A percentile compares a stretch with the other conserved stretches of the same genome.
Evolutionary conservation across 2,329 filamentous ascomycete species (phyloP).

Genomic region (Clarireedia monteithiana): DNA sequence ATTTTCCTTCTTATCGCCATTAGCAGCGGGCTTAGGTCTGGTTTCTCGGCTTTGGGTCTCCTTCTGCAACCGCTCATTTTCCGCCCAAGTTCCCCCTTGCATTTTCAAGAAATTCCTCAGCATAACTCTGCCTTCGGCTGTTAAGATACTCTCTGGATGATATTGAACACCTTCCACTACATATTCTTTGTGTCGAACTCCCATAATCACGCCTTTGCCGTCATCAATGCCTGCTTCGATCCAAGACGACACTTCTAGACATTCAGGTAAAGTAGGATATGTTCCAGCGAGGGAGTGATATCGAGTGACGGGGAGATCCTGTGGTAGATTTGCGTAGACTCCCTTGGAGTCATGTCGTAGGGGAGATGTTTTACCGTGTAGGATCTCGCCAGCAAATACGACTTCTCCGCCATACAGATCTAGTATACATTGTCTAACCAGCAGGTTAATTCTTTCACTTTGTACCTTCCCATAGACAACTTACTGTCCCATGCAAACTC

Average conservation of each 20-base stretch:
- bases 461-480: conserved; percentile 30
- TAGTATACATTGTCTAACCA: conserved; percentile 79
- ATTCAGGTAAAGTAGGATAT: conserved; percentile 75
- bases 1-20: conserved; percentile 58
- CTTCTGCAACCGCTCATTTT: conserved; percentile 56
- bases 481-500: conserved; percentile 97
- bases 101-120: conserved; percentile 85
- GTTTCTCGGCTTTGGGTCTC: conserved; percentile 21
- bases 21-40: conserved; percentile 23
- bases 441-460: not conserved
- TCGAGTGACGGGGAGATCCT: conserved; percentile 79
- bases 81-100: conserved; percentile 85
- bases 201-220: conserved; percentile 86
- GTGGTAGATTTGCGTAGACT: conserved; percentile 75
- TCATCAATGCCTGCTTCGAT: conserved; percentile 67
- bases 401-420: conserved; percentile 89
- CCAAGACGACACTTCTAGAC: conserved; percentile 86
- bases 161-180: conserved; percentile 96
- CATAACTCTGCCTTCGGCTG: conserved; percentile 80
- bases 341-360: conserved; percentile 85
- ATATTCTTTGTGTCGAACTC: conserved; percentile 85
- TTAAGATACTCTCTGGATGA: conserved; percentile 94
- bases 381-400: conserved; percentile 86
- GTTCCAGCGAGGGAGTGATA: conserved; percentile 96
- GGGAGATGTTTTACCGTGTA: conserved; percentile 94